Percentiles rank a stretch among this genome's conserved stretches.
phyloP scores from a whole-genome alignment of 768 basidiomycete species.

The Podaxis sp. region DNA sequence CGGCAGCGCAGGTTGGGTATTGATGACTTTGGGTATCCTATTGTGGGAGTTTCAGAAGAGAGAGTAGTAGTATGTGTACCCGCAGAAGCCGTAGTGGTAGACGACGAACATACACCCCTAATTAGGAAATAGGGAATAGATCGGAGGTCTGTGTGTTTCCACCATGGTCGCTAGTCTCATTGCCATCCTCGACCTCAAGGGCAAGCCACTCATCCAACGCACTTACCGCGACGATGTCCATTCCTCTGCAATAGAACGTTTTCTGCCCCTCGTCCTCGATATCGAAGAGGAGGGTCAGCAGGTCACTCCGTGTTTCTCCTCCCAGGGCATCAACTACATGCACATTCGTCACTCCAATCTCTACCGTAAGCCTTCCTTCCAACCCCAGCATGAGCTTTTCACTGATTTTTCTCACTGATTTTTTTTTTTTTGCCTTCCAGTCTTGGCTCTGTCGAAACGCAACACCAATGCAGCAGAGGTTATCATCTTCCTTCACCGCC shows the following conservation, averaged over 20 bases:
- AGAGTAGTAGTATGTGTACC: background rate
- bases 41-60: conserved; percentile 4
- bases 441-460: conserved; percentile 91
- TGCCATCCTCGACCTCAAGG: conserved; percentile 97
- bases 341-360: conserved; percentile 98
- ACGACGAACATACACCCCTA: conserved; percentile 4
- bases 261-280: conserved; percentile 89
- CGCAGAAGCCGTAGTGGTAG: background rate
- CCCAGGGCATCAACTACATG: conserved; percentile 95
- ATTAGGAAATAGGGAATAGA: conserved; percentile 1
- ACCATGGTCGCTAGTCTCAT: conserved; percentile 58
- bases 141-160: background rate
- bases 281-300: conserved; percentile 97
- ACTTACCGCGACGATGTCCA: conserved; percentile 97
- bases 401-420: too few species aligned
- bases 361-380: conserved; percentile 61
- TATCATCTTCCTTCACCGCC: conserved; percentile 92
- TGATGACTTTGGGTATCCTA: conserved; percentile 83
- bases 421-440: conserved; percentile 33
- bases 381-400: too few species aligned
- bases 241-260: conserved; percentile 83
- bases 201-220: conserved; percentile 95
- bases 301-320: conserved; percentile 94
- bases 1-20: conserved; percentile 72
- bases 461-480: conserved; percentile 96